Percentiles rank a stretch among this genome's conserved stretches.
phyloP scores from a whole-genome alignment of 2,329 filamentous ascomycete genomes.

The Ceratocystiopsis brevicomis region DNA sequence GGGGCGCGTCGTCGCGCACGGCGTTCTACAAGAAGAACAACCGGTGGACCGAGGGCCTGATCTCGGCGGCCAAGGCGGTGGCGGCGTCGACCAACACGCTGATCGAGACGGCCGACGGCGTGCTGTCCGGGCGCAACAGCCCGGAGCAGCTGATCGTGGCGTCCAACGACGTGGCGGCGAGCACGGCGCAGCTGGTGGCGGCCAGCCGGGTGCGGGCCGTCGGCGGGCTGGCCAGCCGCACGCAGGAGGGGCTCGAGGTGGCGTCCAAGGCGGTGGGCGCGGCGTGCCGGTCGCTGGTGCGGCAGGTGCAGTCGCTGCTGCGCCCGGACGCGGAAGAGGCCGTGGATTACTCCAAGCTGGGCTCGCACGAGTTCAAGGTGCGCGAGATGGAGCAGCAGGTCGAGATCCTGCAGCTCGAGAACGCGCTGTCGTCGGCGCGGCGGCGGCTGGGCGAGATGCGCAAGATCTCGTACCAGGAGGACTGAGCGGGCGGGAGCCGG shows the following conservation, averaged over 20 bases:
- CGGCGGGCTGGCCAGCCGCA: slow-evolving; percentile 82
- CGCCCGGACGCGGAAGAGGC: slow-evolving; percentile 67
- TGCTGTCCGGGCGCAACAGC: slow-evolving; percentile 77
- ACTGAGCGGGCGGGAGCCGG: slow-evolving; percentile 27
- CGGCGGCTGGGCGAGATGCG: slow-evolving; percentile 89
- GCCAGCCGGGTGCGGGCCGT: slow-evolving; percentile 82
- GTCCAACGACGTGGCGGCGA: slow-evolving; percentile 90
- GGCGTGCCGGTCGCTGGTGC: slow-evolving; percentile 71
- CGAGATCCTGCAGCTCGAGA: slow-evolving; percentile 91
- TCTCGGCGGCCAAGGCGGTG: slow-evolving; percentile 92
- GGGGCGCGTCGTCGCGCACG: slow-evolving; percentile 68
- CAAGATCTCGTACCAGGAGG: slow-evolving; percentile 85
- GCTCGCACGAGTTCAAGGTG: slow-evolving; percentile 93
- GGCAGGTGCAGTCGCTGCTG: slow-evolving; percentile 90
- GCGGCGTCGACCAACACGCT: slow-evolving; percentile 84
- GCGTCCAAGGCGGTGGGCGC: slow-evolving; percentile 84
- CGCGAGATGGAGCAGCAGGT: slow-evolving; percentile 99
- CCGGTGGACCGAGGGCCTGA: slow-evolving; percentile 93
- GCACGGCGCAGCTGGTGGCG: slow-evolving; percentile 88
- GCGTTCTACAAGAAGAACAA: slow-evolving; percentile 99
- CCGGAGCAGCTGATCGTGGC: slow-evolving; percentile 96
- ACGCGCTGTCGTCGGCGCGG: slow-evolving; percentile 59
- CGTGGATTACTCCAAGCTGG: slow-evolving; percentile 75
- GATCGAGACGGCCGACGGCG: slow-evolving; percentile 94
- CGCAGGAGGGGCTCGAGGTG: slow-evolving; percentile 74